These are phyloP conservation scores for Phytophthora colocasiae DNA, from an alignment of 352 stramenopile species.

Conservation along the genomic window DNA sequence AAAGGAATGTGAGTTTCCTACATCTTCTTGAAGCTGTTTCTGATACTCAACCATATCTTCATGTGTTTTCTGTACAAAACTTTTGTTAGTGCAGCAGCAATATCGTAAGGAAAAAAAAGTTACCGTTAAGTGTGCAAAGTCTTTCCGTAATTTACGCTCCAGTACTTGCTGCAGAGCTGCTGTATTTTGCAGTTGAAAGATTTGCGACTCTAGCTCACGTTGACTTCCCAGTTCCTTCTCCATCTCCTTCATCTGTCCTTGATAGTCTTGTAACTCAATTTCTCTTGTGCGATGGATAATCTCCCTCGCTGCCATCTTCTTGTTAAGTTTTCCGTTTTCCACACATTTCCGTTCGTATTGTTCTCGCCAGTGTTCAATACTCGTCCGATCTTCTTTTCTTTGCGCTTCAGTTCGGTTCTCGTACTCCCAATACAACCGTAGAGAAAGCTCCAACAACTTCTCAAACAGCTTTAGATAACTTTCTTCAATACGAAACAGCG, in stretches of 20 bases:
- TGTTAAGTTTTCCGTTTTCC: slow-evolving; percentile 56
- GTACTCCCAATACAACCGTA: slow-evolving; percentile 80
- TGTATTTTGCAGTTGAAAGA: slow-evolving; percentile 51
- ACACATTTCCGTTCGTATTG: slow-evolving; percentile 51
- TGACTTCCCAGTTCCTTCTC: slow-evolving; percentile 48
- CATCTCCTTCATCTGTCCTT: slow-evolving; percentile 44
- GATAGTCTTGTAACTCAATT: slow-evolving; percentile 61
- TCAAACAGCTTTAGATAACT: slow-evolving; percentile 83
- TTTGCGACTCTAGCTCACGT: slow-evolving; percentile 42
- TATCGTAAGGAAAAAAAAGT: not conserved
- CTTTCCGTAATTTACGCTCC: slow-evolving; percentile 39
- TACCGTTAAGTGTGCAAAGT: slow-evolving; percentile 50
- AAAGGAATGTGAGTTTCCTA: slow-evolving; percentile 12
- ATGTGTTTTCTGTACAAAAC: slow-evolving; percentile 43
- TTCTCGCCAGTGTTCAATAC: slow-evolving; percentile 58
- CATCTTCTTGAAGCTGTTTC: slow-evolving; percentile 53
- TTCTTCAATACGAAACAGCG: slow-evolving; percentile 75
- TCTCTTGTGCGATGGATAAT: slow-evolving; percentile 56
- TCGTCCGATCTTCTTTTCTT: slow-evolving; percentile 51
- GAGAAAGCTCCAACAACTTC: slow-evolving; percentile 73
- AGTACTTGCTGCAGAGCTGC: slow-evolving; percentile 37
- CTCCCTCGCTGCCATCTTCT: slow-evolving; percentile 63
- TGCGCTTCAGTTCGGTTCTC: slow-evolving; percentile 59
- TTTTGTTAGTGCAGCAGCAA: not conserved
- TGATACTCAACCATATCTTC: slow-evolving; percentile 55